phyloP scores from a whole-genome alignment of 495 filamentous ascomycete species.

The Lasiosphaeria hispida region DNA sequence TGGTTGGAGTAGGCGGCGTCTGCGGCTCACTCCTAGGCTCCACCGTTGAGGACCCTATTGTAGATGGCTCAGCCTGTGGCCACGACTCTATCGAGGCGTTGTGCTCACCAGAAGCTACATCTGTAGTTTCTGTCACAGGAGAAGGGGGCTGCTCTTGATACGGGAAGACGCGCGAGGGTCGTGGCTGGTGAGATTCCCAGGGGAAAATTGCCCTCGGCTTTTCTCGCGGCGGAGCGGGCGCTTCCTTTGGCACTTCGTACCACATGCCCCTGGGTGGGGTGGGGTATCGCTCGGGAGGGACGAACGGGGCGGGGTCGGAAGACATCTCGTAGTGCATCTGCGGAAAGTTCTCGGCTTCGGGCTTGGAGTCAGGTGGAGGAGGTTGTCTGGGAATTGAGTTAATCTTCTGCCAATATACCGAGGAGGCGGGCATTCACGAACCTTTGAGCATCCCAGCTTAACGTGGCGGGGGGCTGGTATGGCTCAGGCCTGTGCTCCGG shows the following conservation, averaged over 20 bases:
- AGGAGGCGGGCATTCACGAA: conserved; percentile 18
- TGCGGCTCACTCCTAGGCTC: conserved; percentile 40
- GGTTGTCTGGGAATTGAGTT: conserved; percentile 54
- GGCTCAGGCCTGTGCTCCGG: conserved; percentile 31
- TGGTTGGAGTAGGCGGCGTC: conserved; percentile 49
- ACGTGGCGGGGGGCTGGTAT: conserved; percentile 21
- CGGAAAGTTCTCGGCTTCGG: conserved; percentile 77
- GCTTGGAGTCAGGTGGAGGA: conserved; percentile 68
- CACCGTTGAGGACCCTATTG: conserved; percentile 35
- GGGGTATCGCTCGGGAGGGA: conserved; percentile 70
- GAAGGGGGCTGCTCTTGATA: conserved; percentile 46
- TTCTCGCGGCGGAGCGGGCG: conserved; percentile 53
- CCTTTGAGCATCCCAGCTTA: conserved; percentile 44
- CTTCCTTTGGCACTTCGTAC: conserved; percentile 69
- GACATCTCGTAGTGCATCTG: conserved; percentile 74
- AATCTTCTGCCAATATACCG: background rate
- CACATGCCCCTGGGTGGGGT: conserved; percentile 83
- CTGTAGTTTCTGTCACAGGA: conserved; percentile 9
- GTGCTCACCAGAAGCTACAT: conserved; percentile 19
- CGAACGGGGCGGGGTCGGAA: conserved; percentile 64
- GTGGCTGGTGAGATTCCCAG: conserved; percentile 69
- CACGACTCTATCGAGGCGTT: conserved; percentile 24
- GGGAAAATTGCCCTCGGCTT: conserved; percentile 73
- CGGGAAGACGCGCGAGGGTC: conserved; percentile 70
- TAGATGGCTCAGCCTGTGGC: conserved; percentile 31